Conservation (phyloP, 345 rosid genomes). For the Citrus australasica region DNA sequence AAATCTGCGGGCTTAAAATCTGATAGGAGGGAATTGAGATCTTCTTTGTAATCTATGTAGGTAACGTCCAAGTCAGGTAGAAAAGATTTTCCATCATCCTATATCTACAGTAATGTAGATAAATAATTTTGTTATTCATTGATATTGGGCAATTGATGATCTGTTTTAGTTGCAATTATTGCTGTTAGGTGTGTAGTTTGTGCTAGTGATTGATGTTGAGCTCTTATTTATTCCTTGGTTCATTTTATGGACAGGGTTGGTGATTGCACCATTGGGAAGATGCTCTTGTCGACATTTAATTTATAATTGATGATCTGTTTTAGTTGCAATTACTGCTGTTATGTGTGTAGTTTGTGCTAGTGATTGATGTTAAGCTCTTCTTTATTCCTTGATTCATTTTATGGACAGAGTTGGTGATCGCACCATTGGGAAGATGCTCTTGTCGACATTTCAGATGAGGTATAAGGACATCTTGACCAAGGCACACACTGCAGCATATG, state of each 20-base stretch:
- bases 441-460: slow-evolving; percentile 67
- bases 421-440: slow-evolving; percentile 61
- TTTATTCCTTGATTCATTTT: background rate
- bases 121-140: background rate
- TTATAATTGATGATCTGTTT: background rate
- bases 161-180: background rate
- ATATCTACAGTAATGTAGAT: background rate
- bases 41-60: background rate
- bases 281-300: slow-evolving; percentile 65
- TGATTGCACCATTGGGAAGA: slow-evolving; percentile 65
- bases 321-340: background rate
- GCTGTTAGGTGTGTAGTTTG: background rate
- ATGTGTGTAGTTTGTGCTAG: background rate
- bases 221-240: background rate
- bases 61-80: background rate
- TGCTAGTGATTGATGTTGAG: background rate
- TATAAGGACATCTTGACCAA: slow-evolving; percentile 74
- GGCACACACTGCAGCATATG: slow-evolving; percentile 68
- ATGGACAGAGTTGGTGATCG: slow-evolving; percentile 56
- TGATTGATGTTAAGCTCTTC: background rate
- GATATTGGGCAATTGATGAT: background rate
- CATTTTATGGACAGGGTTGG: slow-evolving; percentile 34
- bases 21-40: background rate
- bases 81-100: background rate
- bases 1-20: background rate